Base-by-base conservation (phyloP, 371 early-diverging fungal species). In the Mortierella sp. region DNA sequence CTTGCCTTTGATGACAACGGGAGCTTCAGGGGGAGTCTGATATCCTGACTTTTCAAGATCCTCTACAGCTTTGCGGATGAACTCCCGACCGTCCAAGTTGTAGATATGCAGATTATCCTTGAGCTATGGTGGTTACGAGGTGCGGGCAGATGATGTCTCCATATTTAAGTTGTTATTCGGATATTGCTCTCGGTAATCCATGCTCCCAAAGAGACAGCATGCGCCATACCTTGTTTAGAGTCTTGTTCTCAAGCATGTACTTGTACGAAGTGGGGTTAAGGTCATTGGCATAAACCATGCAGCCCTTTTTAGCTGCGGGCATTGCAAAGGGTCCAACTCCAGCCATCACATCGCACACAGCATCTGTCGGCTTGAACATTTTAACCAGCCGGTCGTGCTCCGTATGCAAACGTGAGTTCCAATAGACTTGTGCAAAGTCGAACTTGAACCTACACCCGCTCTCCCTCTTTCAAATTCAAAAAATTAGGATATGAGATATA, bases 281-380 rank as follows among this genome's bases (percentile, higher is more conserved):
- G 75, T 99, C 99, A 81, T 99, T 99, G 21, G 98, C 98, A 83
- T 95, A 98, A 4, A 99, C 99, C 26, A 83, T 82, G 24, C 92
- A 87, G 4, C 90, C 90, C 48, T 86, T 84, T 79, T 93, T 95
- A 5, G 97, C 95, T 0, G 99, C 97, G 8, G 99, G 99, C 8
- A 99, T 56, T 1, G 99, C 96, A 84, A 99, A 99, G 6, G 99
- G 99, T 0, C 99, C 99, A 2, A 99, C 97, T 37, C 99, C 99
- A 2, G 96, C 98, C 85, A 99, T 93, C 6, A 97, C 97, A 81
- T 99, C 99, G 72, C 96, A 95, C 9, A 99, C 86, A 50, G 86
- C 83, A 30, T 94, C 92, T 5, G 87, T 90, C n/a, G 73, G 65
- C 31, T 87, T 80, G 72, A 99, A 98, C 51, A 78, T 60, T 24